These are phyloP conservation scores for Guadua angustifolia DNA, from an alignment of 176 grass and related monocot species.

Conservation along the genomic window DNA sequence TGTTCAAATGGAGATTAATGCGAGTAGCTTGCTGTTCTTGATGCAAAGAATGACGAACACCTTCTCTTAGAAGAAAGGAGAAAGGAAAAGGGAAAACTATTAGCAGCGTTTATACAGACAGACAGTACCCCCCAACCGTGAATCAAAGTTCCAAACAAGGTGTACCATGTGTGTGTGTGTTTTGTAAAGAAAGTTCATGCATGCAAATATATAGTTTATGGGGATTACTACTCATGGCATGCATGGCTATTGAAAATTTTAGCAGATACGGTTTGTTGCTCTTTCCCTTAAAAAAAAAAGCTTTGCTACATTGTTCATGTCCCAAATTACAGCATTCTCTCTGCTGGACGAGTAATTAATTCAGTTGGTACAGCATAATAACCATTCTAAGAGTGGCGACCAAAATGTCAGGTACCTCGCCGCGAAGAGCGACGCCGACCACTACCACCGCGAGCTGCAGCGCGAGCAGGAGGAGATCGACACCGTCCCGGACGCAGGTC, in stretches of 20 bases:
- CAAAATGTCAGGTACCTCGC: slow-evolving; percentile 71
- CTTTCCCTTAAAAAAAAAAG: too few relatives aligned
- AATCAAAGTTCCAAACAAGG: not conserved
- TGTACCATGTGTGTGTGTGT: too few relatives aligned
- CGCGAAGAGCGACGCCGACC: slow-evolving; percentile 92
- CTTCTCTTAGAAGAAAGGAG: not conserved
- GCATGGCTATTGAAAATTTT: too few relatives aligned
- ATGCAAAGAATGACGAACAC: not conserved
- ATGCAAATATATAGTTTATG: too few relatives aligned
- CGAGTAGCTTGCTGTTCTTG: not conserved
- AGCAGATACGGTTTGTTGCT: too few relatives aligned
- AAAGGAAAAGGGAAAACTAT: not conserved
- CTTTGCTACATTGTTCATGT: too few relatives aligned
- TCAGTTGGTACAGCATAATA: too few relatives aligned
- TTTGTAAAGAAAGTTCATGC: too few relatives aligned
- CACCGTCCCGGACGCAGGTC: slow-evolving; percentile 60
- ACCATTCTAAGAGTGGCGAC: too few relatives aligned
- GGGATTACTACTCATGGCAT: too few relatives aligned
- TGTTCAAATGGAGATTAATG: not conserved
- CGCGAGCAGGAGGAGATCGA: slow-evolving; percentile 92
- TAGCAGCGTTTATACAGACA: not conserved
- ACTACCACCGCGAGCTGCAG: slow-evolving; percentile 80
- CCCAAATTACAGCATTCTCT: too few relatives aligned
- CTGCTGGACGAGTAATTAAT: too few relatives aligned
- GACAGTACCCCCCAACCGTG: not conserved